Evolutionary conservation across 441 rosid genomes (phyloP), one percentile per base, ranked within the genome.

Genomic region (Biscutella laevigata): DNA sequence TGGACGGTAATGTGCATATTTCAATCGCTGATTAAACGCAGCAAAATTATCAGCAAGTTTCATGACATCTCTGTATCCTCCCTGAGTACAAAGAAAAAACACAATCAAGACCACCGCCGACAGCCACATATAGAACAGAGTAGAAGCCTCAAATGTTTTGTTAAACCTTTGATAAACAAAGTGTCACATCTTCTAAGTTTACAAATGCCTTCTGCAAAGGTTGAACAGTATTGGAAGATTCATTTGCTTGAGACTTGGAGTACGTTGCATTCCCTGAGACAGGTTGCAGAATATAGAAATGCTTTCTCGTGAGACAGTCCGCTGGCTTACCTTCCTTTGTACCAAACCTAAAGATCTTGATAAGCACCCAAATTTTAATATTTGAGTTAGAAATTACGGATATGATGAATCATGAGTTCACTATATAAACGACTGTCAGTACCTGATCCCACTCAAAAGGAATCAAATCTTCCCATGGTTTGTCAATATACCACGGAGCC

Each of bases 361-460:
- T 74, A 55, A 53, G 33, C 45, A 54, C 59, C 7, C 11, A 7
- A 32, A 35, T 41, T 37, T 57, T 35, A 22, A 44, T 40, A 33
- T 39, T 24, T 25, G 46, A 32, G 32, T 28, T 54, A 41, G 66
- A 39, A 40, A 38, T 26, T 30, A 22, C 2, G 28, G 39, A 39
- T 28, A 16, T 55, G 46, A 22, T 47, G 13, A 39, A 17, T 38
- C 32, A 52, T 30, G 25, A 21, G 27, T 44, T 40, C 44, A 26
- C 39, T 25, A 44, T 57, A 45, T 37, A 33, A 26, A 51, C 10
- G 41, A 65, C 33, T 27, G 22, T 63, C 24, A 48, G 39, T 63
- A 89, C 99, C 99, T 89, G 96, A 66, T 75, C 81, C 99, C 97
- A 94, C 75, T 87, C 95, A 17, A 69, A 68, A 70, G 99, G 99